Base-by-base conservation (phyloP, 202 grass and related monocot genomes). In the Alloteropsis angusta region DNA sequence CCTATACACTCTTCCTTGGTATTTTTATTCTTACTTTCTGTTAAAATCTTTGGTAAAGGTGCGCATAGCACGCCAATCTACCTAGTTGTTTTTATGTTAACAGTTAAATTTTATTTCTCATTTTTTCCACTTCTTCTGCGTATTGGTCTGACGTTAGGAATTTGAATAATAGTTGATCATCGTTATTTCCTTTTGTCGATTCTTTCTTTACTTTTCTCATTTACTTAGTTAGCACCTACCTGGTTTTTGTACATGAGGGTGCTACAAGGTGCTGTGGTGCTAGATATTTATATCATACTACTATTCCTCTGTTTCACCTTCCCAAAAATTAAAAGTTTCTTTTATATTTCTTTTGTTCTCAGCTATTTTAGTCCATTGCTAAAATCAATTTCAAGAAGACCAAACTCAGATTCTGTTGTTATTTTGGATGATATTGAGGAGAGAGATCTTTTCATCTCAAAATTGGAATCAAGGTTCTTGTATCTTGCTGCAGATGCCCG, bases 401-500 rank as follows among this genome's bases (percentile, higher is more conserved):
- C 67, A 0, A 85, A 90, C 55, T 65, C 77, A 38, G 72, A 82
- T 83, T 81, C 56, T 50, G 6, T 43, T 65, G 25, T 89, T 80
- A 65, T 79, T 88, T 86, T 92, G 70, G 95, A 94, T 78, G 85
- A 90, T 88, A 88, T 98, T 5, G 81, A 92, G 66, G 95, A 94
- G 65, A 91, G 95, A 77, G 83, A 94, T 75, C 37, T 84, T 77
- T 98, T 98, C 70, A 90, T 98, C 81, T 91, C 87, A 73, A 88
- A 87, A 77, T 76, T 98, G 35, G 91, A 94, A 69, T 98, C 89
- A 4, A 92, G 91, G 55, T 98, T 98, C 82, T 81, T 98, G 19
- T 98, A 94, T 85, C 91, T 98, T 74, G 95, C 89, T 78, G 95
- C 91, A 72, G 95, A 98, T 87, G 95, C 95, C 16, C 89, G 83